phyloP scores from a whole-genome alignment of 208 protist genomes.

The Angomonas ambiguus region DNA sequence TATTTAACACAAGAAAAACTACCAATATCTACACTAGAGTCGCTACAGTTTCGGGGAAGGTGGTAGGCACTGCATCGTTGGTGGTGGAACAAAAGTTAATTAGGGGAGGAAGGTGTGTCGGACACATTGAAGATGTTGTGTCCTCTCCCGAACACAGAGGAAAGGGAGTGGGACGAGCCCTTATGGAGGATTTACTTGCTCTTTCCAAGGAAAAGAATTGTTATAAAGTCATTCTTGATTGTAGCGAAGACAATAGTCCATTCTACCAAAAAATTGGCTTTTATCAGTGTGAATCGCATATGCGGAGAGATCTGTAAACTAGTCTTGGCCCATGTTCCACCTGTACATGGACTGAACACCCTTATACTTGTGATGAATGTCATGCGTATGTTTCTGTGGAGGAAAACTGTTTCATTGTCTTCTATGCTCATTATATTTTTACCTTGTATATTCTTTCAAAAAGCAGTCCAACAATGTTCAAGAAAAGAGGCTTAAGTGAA shows the following conservation, averaged over 20 bases:
- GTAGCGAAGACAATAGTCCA: conserved; percentile 30
- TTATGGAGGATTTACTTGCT: conserved; percentile 41
- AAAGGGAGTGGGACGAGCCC: conserved; percentile 42
- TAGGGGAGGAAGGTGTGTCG: conserved; percentile 57
- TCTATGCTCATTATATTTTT: background rate
- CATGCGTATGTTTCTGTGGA: background rate
- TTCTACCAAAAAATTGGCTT: conserved; percentile 81
- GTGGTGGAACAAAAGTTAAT: conserved; percentile 81
- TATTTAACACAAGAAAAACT: conserved; percentile 22
- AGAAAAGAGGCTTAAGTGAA: background rate
- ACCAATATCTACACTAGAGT: conserved; percentile 59
- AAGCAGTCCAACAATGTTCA: background rate
- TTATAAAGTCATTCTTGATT: conserved; percentile 88
- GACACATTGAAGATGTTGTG: conserved; percentile 86
- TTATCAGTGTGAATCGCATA: conserved; percentile 46
- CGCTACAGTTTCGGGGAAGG: conserved; percentile 15
- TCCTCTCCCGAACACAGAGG: conserved; percentile 49
- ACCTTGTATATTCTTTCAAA: background rate
- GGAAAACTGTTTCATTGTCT: background rate
- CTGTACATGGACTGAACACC: background rate
- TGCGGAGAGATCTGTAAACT: conserved; percentile 52
- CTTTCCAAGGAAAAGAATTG: conserved; percentile 44
- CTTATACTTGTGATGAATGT: background rate
- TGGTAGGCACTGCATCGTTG: conserved; percentile 72
- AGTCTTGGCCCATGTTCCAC: background rate